phyloP scores from a whole-genome alignment of 768 basidiomycete genomes.

The Cubamyces sp. region DNA sequence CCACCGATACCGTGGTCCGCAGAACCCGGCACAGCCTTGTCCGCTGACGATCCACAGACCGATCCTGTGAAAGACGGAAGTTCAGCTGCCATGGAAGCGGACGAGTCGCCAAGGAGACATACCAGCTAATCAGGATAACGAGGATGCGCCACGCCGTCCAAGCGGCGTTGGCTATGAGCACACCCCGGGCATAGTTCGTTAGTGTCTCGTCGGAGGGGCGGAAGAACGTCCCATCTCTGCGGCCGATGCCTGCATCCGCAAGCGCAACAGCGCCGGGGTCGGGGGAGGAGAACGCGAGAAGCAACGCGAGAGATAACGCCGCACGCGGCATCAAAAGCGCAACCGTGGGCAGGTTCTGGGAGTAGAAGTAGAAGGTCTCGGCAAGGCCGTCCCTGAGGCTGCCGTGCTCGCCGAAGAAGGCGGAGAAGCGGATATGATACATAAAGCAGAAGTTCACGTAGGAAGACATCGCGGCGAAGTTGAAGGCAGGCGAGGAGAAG shows the following conservation, averaged over 20 bases:
- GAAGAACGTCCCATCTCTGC: conserved; percentile 80
- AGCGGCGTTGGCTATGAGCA: conserved; percentile 77
- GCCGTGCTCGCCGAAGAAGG: conserved; percentile 57
- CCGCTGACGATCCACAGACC: conserved; percentile 82
- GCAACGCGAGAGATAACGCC: conserved; percentile 69
- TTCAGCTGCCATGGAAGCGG: not conserved
- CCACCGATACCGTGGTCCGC: conserved; percentile 83
- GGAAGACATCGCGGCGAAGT: conserved; percentile 74
- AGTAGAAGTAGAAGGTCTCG: conserved; percentile 83
- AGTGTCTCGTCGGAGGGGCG: conserved; percentile 61
- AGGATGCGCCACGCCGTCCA: conserved; percentile 81
- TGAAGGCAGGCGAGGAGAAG: conserved; percentile 78
- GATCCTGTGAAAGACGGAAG: conserved; percentile 48
- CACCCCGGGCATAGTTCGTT: conserved; percentile 76
- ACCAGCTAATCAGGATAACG: conserved; percentile 75
- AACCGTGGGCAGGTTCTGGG: conserved; percentile 85
- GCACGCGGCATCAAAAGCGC: conserved; percentile 84
- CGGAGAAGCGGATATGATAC: conserved; percentile 73
- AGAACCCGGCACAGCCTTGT: conserved; percentile 78
- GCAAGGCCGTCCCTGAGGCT: conserved; percentile 63
- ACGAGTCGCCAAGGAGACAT: not conserved
- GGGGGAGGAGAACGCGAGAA: conserved; percentile 64
- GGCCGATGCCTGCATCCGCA: conserved; percentile 49
- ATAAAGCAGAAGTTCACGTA: conserved; percentile 87
- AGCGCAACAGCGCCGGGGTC: conserved; percentile 51